Evolutionary conservation across 352 stramenopile genomes (phyloP).

Genomic region (Globisporangium echinulatum): DNA sequence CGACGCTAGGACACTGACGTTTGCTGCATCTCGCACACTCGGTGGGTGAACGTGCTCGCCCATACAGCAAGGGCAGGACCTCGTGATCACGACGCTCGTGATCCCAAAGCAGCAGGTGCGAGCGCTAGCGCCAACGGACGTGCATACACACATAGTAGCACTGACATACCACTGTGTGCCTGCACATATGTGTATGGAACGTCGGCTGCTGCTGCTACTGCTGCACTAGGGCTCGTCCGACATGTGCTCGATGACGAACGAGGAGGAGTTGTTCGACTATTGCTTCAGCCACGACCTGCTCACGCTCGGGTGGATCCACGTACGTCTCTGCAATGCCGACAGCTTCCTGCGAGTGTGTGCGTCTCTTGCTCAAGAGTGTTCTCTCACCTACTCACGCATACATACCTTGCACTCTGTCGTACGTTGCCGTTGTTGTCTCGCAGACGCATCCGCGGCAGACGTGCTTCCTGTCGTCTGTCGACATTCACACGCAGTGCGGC

Average conservation of each 20-base stretch:
- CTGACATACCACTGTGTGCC: background rate
- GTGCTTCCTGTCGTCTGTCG: conserved; percentile 87
- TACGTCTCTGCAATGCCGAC: conserved; percentile 16
- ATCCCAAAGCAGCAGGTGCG: conserved; percentile 82
- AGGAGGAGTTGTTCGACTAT: conserved; percentile 86
- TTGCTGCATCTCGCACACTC: background rate
- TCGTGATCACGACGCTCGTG: conserved; percentile 80
- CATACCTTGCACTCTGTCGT: conserved; percentile 1
- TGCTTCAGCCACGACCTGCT: conserved; percentile 82
- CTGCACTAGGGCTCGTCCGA: conserved; percentile 56
- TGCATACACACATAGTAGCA: background rate
- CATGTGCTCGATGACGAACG: conserved; percentile 83
- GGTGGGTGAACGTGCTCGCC: background rate
- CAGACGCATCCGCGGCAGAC: conserved; percentile 84
- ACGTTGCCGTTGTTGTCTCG: too few species aligned
- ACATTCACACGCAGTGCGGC: conserved; percentile 88
- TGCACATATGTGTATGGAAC: conserved; percentile 8
- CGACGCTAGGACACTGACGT: too few species aligned
- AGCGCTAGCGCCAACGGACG: background rate
- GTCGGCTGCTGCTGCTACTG: too few species aligned
- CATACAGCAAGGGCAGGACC: conserved; percentile 36
- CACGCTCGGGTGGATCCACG: conserved; percentile 90
- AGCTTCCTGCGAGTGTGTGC: background rate
- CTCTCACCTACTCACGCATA: too few species aligned
- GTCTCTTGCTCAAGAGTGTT: background rate